Percentiles rank a stretch among this genome's conserved stretches.
phyloP scores from a whole-genome alignment of 257 asterid species.

The Dorcoceras hygrometricum region DNA sequence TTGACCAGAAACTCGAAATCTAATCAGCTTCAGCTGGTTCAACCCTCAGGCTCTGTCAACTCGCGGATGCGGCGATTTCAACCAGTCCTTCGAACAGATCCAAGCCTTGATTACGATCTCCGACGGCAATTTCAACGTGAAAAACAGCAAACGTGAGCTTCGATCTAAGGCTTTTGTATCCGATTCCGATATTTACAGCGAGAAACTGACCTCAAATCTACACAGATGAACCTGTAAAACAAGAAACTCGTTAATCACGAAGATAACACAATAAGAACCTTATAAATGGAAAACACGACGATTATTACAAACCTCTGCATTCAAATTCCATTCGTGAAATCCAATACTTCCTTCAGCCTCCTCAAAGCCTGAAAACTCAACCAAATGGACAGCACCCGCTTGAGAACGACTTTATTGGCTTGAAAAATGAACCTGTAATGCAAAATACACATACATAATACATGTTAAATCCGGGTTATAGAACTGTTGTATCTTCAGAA shows the following conservation, averaged over 20 bases:
- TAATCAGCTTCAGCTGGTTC: slow-evolving; percentile 30
- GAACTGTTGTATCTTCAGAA: slow-evolving; percentile 19
- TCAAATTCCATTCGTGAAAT: slow-evolving; percentile 18
- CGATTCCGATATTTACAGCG: slow-evolving; percentile 26
- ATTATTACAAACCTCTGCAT: slow-evolving; percentile 28
- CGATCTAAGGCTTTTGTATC: slow-evolving; percentile 9
- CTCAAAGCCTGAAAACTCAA: slow-evolving; percentile 15
- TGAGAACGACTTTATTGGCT: slow-evolving; percentile 18
- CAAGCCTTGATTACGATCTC: slow-evolving; percentile 5
- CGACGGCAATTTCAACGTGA: slow-evolving; percentile 4
- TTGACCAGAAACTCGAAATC: slow-evolving; percentile 11
- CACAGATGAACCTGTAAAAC: slow-evolving; percentile 30
- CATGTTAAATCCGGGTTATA: slow-evolving; percentile 1
- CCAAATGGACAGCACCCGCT: slow-evolving; percentile 26
- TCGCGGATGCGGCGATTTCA: neutral
- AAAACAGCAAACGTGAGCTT: slow-evolving; percentile 7
- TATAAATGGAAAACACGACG: slow-evolving; percentile 3
- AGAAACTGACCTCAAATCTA: slow-evolving; percentile 36
- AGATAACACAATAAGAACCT: slow-evolving; percentile 1
- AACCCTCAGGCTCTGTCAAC: slow-evolving; percentile 3
- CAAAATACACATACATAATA: slow-evolving; percentile 16
- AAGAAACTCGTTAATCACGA: neutral
- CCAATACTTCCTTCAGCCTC: slow-evolving; percentile 25
- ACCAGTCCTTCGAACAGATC: neutral
- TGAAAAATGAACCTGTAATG: slow-evolving; percentile 26